Base-by-base conservation (phyloP, 306 rosid genomes). In the Gastrolobium bilobum region DNA sequence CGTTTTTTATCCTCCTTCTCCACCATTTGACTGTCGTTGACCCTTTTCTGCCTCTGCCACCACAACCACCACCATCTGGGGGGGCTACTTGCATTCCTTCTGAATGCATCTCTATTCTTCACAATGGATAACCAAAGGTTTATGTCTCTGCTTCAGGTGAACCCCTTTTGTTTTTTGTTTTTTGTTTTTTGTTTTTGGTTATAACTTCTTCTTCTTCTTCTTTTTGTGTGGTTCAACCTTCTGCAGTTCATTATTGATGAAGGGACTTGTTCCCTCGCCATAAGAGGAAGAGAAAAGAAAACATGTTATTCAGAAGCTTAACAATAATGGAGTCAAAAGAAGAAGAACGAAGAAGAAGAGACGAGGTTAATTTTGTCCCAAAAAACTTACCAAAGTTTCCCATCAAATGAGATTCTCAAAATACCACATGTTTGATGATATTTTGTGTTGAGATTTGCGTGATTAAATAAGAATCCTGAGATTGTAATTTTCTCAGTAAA, bases 231-330 rank as follows among this genome's bases (percentile, higher is more conserved):
- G 60, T 73, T 72, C 38, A 7, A 35, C 37, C 3, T 0, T 54
- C 0, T 80, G 78, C 54, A 86, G 89, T 83, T 59, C 29, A 77
- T 83, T 63, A 72, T 26, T 62, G 78, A 86, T 35, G 84, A 86
- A 77, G 1, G 81, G 83, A 13, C 87, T 86, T 57, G 68, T 80
- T 74, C 87, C 87, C 0, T 72, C 82, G 9, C 40, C 44, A 0
- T 79, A 80, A 35, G 87, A 86, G 48, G 85, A 83, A 42, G 73
- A 62, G 5, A 86, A 66, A 74, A 76, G 87, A 35, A 67, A 29
- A 46, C 56, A 39, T 51, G 83, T 61, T 29, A 83, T 86, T 76
- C 59, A 53, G 13, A 77, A 76, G 75, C 89, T 86, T 59, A 83
- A 79, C 26, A 20, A 20, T 20, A 20, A 20, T 20, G 26, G 26